Evolutionary conservation across 75 land plant genomes (phyloP).

Genomic region (Chamaecyparis obtusa): DNA sequence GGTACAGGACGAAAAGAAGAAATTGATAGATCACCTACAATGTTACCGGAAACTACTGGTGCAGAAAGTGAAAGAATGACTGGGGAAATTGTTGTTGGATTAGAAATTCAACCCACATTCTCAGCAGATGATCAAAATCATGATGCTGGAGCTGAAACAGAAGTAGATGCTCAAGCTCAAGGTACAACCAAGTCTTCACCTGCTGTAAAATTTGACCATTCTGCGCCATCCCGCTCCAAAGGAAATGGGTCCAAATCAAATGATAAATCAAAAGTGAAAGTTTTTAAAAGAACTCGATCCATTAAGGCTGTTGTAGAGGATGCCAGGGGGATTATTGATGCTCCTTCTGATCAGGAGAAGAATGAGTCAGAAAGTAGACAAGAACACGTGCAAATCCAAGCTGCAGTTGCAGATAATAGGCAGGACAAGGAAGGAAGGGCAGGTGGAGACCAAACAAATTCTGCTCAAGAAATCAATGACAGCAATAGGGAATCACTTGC

Average conservation of each 20-base stretch:
- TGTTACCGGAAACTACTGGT: conserved; percentile 13
- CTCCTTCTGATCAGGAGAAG: conserved; percentile 18
- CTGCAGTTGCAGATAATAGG: conserved; percentile 5
- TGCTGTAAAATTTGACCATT: conserved; percentile 4
- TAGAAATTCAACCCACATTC: conserved; percentile 15
- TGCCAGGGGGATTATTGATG: conserved; percentile 45
- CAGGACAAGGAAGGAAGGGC: conserved; percentile 3
- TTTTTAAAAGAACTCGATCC: conserved; percentile 52
- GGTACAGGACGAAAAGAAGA: not conserved
- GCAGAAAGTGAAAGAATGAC: conserved; percentile 20
- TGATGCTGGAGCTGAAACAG: conserved; percentile 13
- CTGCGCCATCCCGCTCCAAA: conserved; percentile 23
- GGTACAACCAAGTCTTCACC: conserved; percentile 4
- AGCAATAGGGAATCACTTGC: conserved; percentile 25
- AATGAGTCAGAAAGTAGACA: conserved; percentile 11
- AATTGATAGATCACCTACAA: conserved; percentile 14
- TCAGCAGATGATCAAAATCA: conserved; percentile 8
- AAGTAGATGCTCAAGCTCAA: conserved; percentile 4
- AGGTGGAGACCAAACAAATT: conserved; percentile 4
- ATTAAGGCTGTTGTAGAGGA: conserved; percentile 68
- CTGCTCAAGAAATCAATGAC: conserved; percentile 16
- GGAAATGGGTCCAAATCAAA: conserved; percentile 25
- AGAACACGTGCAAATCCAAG: not conserved
- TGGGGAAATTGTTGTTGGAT: not conserved
- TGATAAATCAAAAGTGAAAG: conserved; percentile 23